Evolutionary conservation across 208 protist genomes (phyloP).

Genomic region (Acanthamoeba royreba): DNA sequence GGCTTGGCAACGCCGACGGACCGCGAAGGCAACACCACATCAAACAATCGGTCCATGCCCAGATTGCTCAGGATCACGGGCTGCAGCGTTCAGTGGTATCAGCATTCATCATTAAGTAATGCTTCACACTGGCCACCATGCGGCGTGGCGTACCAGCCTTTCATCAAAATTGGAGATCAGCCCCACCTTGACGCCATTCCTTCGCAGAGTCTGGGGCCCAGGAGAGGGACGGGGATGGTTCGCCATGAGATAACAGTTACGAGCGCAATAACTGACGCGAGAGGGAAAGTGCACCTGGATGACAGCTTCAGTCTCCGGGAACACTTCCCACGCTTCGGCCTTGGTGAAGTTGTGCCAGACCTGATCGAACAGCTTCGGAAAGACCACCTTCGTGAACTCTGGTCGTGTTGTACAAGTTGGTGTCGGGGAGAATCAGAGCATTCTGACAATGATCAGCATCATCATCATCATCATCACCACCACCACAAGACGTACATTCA

Average conservation of each 20-base stretch:
- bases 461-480: too few relatives aligned
- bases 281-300: not conserved
- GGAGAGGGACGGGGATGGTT: not conserved
- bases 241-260: not conserved
- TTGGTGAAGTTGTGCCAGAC: not conserved
- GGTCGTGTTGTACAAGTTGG: not conserved
- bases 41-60: not conserved
- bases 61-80: not conserved
- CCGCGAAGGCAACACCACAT: not conserved
- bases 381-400: not conserved
- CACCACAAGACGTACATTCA: not conserved
- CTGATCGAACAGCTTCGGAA: not conserved
- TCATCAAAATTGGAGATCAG: not conserved
- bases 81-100: not conserved
- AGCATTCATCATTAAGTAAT: too few relatives aligned
- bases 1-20: not conserved
- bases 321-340: not conserved
- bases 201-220: not conserved
- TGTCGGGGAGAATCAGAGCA: not conserved
- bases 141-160: not conserved
- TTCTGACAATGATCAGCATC: too few relatives aligned
- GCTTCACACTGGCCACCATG: too few relatives aligned
- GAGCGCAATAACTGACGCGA: not conserved
- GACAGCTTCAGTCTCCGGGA: not conserved
- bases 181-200: not conserved